Evolutionary conservation across 2,329 filamentous ascomycete species (phyloP), one percentile per base, ranked within the genome.

Genomic region (Teratosphaeria gauchensis): DNA sequence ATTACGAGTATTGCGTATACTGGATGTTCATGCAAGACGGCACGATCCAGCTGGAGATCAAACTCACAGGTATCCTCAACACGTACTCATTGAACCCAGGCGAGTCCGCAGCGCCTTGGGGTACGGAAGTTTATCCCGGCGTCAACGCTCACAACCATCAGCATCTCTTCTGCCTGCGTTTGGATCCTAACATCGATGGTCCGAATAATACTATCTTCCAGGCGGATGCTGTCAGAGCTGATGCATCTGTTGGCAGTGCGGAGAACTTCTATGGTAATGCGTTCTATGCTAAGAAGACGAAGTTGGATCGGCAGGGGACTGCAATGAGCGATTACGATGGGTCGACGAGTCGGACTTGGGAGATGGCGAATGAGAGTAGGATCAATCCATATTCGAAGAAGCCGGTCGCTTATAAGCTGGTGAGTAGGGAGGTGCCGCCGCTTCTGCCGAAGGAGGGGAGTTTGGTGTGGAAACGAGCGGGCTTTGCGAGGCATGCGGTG

Each of bases 101-200:
- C 53, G 91, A 96, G 74, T 89, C 94, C 63, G 87, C 88, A 8
- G 79, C 88, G 32, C 90, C 89, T 60, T 96, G 90, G 89, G 92
- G 92, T 58, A 95, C 91, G 0, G 87, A 95, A 73, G 92, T 96
- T 8, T 94, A 92, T 69, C 89, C 90, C 0, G 86, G 89, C 48
- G 90, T 96, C 69, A 95, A 96, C 69, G 92, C 92, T 0, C 92
- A 96, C 76, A 96, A 96, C 77, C 92, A 96, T 74, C 91, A 96
- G 74, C 92, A 96, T 73, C 81, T 96, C 33, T 96, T 96, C 82
- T 96, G 90, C 71, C 78, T 96, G 51, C 89, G 92, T 51, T 78
- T 96, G 51, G 89, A 96, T 71, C 84, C 91, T 33, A 94, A 92
- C 69, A 83, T 96, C 58, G 92, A 96, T 70, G 92, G 92, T 0